Evolutionary conservation across 352 stramenopile species (phyloP), one percentile per base, ranked within the genome.

Genomic region (Phytophthora agathidicida): DNA sequence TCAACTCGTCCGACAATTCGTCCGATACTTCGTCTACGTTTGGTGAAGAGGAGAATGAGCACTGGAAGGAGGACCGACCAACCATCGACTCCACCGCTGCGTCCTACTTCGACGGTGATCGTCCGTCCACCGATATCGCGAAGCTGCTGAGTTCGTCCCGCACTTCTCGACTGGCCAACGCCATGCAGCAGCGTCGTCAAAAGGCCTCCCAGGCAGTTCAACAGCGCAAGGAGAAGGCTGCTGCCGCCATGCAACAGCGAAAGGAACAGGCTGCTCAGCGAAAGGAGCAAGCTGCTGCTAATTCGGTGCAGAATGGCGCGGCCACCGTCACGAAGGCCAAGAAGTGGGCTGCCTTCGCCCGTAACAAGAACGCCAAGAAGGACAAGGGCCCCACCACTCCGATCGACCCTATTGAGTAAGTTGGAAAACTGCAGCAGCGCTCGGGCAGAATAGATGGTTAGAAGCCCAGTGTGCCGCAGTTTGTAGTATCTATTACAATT

Each of bases 51-150:
- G 67, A 75, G 11, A 42, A 20, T 26, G 65, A 48, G 3, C 39
- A 63, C 10, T 68, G 54, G 58, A 69, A 63, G 45, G 58, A 77
- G 2, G 68, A 80, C 30, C 72, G 73, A 47, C 57, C 45, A 19
- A 72, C 58, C 1, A 60, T 71, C 32, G 48, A 59, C 48, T 68
- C 60, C 1, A 60, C 63, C 5, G 43, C 51, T 14, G 47, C 57
- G 5, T 73, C 67, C 11, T 74, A 71, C 36, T 83, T 81, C 19
- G 70, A 78, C 27, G 50, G 45, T 8, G 73, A 86, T 54, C 67
- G 75, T 0, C 73, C 75, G 22, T 86, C 75, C 10, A 68, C 67
- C 0, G 75, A 86, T 41, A 66, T 86, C 7, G 58, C 73, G 0
- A 68, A 79, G n/a, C 31, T 80, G n/a, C 49, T 86, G 3, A 51